Evolutionary conservation across 2,329 filamentous ascomycete species (phyloP), one percentile per base, ranked within the genome.

Genomic region (Colletotrichum filicis): DNA sequence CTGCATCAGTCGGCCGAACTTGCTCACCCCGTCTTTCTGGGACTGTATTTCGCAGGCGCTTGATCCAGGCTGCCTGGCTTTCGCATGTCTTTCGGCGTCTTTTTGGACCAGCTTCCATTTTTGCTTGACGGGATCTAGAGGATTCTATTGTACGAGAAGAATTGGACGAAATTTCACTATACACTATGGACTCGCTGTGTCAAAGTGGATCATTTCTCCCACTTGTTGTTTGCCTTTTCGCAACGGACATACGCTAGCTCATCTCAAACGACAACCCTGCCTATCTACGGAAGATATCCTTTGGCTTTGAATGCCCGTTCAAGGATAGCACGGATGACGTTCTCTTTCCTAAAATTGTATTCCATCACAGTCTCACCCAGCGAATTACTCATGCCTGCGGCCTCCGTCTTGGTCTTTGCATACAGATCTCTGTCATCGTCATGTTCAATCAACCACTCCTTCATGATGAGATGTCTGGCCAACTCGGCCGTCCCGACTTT

Each of bases 261-360:
- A 42, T 42, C 16, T 42, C 37, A 4, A 42, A 19, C 14, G 6
- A 19, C 14, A 42, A 19, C 3, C 7, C 8, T 9, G 19, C 19
- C 3, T 9, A 32, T 11, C 7, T 53, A 26, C 11, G 56, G 42
- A 5, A 70, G 37, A 24, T 73, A 73, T 5, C 81, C 19, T 77
- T 85, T 66, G 77, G 79, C 16, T 73, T 71, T 53, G 46, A 81
- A 80, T 0, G 80, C 79, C 28, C 79, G 74, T n/a, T 63, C 56
- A 9, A 82, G 63, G 46, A 87, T 87, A 64, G 82, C 81, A 28
- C 78, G 76, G 57, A 87, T 81, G 1, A 82, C 79, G 0, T 76
- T 73, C 24, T 87, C 79, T 77, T 88, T 87, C 28, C 85, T 79
- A 1, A 71, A 53, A 63, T 81, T 87, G 72, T 88, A 88, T 19